These are phyloP conservation scores for Boletus huronensis DNA, from an alignment of 768 basidiomycete genomes.

Conservation along the genomic window DNA sequence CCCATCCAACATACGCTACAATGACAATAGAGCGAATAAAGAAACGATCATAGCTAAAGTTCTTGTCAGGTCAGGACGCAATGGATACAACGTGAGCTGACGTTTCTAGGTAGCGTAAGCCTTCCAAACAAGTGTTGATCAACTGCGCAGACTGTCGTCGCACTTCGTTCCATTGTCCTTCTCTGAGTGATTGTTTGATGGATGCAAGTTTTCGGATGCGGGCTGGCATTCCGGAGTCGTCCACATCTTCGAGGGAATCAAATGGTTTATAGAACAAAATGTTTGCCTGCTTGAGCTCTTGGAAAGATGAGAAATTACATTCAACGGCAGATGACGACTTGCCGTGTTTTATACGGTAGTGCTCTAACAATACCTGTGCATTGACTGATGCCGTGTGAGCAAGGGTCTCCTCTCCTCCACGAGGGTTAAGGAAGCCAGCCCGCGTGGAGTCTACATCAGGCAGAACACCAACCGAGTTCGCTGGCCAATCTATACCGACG, in stretches of 20 bases:
- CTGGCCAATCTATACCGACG: slow-evolving; percentile 71
- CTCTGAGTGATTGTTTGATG: slow-evolving; percentile 46
- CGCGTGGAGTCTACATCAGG: slow-evolving; percentile 65
- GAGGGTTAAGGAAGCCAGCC: slow-evolving; percentile 55
- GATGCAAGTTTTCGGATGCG: slow-evolving; percentile 35
- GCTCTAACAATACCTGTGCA: slow-evolving; percentile 68
- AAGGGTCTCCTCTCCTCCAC: slow-evolving; percentile 44
- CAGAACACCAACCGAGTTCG: slow-evolving; percentile 77
- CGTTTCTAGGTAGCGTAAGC: slow-evolving; percentile 77
- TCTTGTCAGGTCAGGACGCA: slow-evolving; percentile 6
- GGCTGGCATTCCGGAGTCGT: slow-evolving; percentile 26
- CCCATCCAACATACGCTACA: slow-evolving; percentile 76
- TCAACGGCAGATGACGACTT: slow-evolving; percentile 11
- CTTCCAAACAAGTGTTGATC: slow-evolving; percentile 51
- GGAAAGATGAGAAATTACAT: slow-evolving; percentile 1
- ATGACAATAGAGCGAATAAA: slow-evolving; percentile 69
- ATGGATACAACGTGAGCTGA: slow-evolving; percentile 13
- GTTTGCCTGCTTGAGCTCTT: slow-evolving; percentile 60
- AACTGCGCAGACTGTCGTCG: slow-evolving; percentile 48
- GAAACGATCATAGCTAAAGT: slow-evolving; percentile 61
- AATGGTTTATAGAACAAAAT: slow-evolving; percentile 66
- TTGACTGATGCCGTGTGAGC: slow-evolving; percentile 62
- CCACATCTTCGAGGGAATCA: slow-evolving; percentile 38
- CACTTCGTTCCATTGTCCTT: slow-evolving; percentile 45
- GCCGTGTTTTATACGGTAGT: slow-evolving; percentile 78